Evolutionary conservation across 306 rosid genomes (phyloP).

Genomic region (Inga laurina): DNA sequence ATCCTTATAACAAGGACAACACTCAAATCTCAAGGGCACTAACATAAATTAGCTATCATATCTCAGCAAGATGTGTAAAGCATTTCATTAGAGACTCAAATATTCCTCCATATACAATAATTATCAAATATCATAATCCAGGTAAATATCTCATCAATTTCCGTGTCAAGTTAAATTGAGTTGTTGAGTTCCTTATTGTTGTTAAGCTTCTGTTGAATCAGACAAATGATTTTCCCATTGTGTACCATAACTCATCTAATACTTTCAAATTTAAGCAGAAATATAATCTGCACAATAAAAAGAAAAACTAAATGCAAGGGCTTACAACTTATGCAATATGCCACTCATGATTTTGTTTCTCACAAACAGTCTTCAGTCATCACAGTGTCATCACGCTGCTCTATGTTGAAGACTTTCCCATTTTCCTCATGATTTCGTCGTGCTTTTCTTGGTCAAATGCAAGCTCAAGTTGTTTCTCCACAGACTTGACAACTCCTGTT

Average conservation of each 20-base stretch:
- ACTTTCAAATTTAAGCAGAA: slow-evolving; percentile 19
- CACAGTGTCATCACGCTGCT: slow-evolving; percentile 21
- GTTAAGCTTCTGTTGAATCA: slow-evolving; percentile 13
- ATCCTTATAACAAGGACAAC: neutral
- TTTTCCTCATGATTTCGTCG: slow-evolving; percentile 31
- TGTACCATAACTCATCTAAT: neutral
- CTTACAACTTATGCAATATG: slow-evolving; percentile 59
- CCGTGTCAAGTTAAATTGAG: slow-evolving; percentile 1
- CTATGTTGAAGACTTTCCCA: slow-evolving; percentile 42
- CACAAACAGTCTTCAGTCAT: slow-evolving; percentile 48
- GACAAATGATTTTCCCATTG: slow-evolving; percentile 6
- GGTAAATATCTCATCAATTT: neutral
- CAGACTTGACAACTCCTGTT: slow-evolving; percentile 73
- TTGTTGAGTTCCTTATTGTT: slow-evolving; percentile 16
- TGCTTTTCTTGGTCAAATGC: slow-evolving; percentile 66
- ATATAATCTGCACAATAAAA: slow-evolving; percentile 7
- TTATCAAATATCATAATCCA: neutral
- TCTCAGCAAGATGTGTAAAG: neutral
- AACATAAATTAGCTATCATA: neutral
- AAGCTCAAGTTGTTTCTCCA: slow-evolving; percentile 88
- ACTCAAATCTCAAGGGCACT: neutral
- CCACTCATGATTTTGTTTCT: slow-evolving; percentile 52
- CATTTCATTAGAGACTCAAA: neutral
- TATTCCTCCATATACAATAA: neutral
- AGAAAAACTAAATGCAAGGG: slow-evolving; percentile 23